phyloP scores from a whole-genome alignment of 176 grass and related monocot genomes.

The Triticum dicoccoides region DNA sequence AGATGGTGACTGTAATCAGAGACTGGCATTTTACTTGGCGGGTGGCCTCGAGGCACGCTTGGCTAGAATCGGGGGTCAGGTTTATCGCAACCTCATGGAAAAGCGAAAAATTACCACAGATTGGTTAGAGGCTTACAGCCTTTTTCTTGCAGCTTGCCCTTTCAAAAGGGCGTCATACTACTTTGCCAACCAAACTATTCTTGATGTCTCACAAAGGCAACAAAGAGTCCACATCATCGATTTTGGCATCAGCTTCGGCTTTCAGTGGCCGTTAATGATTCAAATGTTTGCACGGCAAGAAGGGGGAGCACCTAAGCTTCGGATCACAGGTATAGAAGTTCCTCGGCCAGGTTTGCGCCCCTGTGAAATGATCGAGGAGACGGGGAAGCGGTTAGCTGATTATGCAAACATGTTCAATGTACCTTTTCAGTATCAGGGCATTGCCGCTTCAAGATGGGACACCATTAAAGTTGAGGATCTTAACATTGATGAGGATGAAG shows the following conservation, averaged over 20 bases:
- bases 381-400: constrained; percentile 46
- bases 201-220: constrained; percentile 26
- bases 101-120: neutral
- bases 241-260: constrained; percentile 55
- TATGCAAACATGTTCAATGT: constrained; percentile 70
- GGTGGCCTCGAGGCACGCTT: too few species aligned
- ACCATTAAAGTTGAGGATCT: constrained; percentile 20
- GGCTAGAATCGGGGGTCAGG: constrained; percentile 35
- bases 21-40: too few species aligned
- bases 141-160: constrained; percentile 22
- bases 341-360: constrained; percentile 50
- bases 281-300: constrained; percentile 32
- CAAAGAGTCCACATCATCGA: constrained; percentile 59
- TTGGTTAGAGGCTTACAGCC: constrained; percentile 26
- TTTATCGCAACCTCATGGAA: constrained; percentile 27
- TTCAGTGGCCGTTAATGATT: constrained; percentile 60
- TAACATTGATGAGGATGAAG: constrained; percentile 54
- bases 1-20: too few species aligned
- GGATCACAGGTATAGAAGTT: constrained; percentile 56
- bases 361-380: constrained; percentile 41
- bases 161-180: constrained; percentile 37
- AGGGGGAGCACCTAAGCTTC: constrained; percentile 31
- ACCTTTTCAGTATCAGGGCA: constrained; percentile 37
- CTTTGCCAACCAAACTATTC: constrained; percentile 55
- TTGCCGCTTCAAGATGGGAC: constrained; percentile 42